A percentile compares a stretch with the other conserved stretches of the same genome.
These are phyloP conservation scores for Dioszegia hungarica DNA, from an alignment of 768 basidiomycete genomes.

Conservation along the genomic window DNA sequence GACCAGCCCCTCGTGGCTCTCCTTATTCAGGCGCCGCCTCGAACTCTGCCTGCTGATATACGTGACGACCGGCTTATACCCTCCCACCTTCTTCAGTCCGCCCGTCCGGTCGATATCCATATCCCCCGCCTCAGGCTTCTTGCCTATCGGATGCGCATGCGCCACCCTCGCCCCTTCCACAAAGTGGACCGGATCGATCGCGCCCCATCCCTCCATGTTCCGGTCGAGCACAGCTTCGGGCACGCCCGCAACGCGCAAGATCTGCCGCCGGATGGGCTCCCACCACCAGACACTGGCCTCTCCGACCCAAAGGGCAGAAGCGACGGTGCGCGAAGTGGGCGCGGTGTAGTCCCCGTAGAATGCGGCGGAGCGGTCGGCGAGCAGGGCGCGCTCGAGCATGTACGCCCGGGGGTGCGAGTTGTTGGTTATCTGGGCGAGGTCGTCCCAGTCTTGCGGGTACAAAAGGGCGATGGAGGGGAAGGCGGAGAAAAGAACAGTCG, in stretches of 20 bases:
- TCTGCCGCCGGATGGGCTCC: conserved; percentile 64
- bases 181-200: conserved; percentile 32
- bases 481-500: conserved; percentile 67
- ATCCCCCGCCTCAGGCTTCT: background rate
- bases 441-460: conserved; percentile 69
- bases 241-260: conserved; percentile 66
- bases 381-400: conserved; percentile 65
- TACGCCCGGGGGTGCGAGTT: conserved; percentile 53
- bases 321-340: conserved; percentile 62
- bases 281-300: conserved; percentile 64
- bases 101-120: background rate
- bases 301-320: conserved; percentile 55
- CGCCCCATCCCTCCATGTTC: conserved; percentile 42
- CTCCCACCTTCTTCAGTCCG: conserved; percentile 6
- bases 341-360: conserved; percentile 65
- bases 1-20: conserved; percentile 74
- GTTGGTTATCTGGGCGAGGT: conserved; percentile 53
- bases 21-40: conserved; percentile 69
- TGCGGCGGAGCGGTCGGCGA: conserved; percentile 71
- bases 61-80: conserved; percentile 69
- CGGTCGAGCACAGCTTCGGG: conserved; percentile 38
- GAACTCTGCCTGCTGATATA: conserved; percentile 81
- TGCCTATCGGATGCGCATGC: conserved; percentile 1
- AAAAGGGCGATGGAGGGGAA: conserved; percentile 59
- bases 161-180: background rate